Evolutionary conservation across 352 stramenopile species (phyloP), one percentile per base, ranked within the genome.

Genomic region (Pythium volutum): DNA sequence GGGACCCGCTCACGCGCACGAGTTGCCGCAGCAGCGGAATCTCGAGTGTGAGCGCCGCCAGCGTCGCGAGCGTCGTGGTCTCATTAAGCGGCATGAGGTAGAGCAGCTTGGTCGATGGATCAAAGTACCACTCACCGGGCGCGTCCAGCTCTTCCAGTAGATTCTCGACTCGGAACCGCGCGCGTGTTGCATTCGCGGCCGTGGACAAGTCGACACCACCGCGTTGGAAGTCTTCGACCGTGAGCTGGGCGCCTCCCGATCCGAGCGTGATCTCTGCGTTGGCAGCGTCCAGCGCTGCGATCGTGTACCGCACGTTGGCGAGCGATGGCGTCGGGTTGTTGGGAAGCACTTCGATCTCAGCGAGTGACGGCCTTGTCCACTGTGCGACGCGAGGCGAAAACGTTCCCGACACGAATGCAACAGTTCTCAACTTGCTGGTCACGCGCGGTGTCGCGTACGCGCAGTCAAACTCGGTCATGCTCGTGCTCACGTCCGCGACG

Each of bases 121-220:
- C 76, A 38, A 88, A 92, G 46, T 77, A 92, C 80, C 79, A 88
- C 51, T 89, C 80, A 20, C 77, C 77, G 0, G 77, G 77, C 7
- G 71, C 70, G 68, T 90, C 73, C 10, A 90, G 60, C 59, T 89
- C 83, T 52, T 84, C 60, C 0, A 86, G 46, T 3, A 88, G 52
- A 49, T 92, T 92, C 47, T 89, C 83, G 16, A 88, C 69, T 14
- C 81, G 83, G 54, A 89, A 81, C 1, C 49, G 62, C 5, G 59
- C 45, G 7, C 20, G 42, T 54, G n/a, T 65, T 36, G 50, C 26
- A 42, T 11, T 25, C 15, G 23, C 50, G 23, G 34, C 51, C 15
- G 48, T 56, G 42, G 45, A 63, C 26, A 38, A 55, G 60, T 26
- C 52, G 5, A 63, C 22, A 3, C 75, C 79, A 36, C 75, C 79